These are phyloP conservation scores for thale cress (Arabidopsis thaliana) DNA, from an alignment of 345 rosid genomes.

Conservation along the genomic window DNA sequence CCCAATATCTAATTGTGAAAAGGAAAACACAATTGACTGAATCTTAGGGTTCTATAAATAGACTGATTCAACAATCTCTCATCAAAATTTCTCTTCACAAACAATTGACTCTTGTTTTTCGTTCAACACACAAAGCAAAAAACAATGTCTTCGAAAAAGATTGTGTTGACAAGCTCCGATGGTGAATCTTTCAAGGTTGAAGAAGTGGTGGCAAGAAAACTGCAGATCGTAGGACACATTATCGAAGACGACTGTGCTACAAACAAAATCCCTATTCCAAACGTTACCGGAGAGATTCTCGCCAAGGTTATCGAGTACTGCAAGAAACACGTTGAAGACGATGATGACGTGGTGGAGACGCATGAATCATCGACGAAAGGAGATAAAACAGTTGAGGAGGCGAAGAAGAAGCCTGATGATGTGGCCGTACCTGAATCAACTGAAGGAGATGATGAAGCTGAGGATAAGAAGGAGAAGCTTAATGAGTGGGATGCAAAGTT, in stretches of 20 bases:
- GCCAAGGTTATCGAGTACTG: constrained; percentile 64
- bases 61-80: neutral
- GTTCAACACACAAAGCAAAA: neutral
- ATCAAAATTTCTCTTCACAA: no score
- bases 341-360: no score
- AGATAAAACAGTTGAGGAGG: no score
- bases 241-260: constrained; percentile 66
- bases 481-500: constrained; percentile 62
- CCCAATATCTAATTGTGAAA: neutral
- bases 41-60: neutral
- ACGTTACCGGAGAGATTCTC: constrained; percentile 58
- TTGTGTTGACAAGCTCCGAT: constrained; percentile 56
- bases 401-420: no score
- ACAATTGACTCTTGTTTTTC: no score
- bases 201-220: constrained; percentile 58
- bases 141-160: constrained; percentile 43
- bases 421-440: no score
- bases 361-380: no score
- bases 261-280: constrained; percentile 61
- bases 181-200: constrained; percentile 63
- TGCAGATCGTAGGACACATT: constrained; percentile 65
- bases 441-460: neutral
- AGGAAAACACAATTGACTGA: neutral
- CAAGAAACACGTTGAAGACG: constrained; percentile 64
- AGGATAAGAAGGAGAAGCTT: constrained; percentile 27